phyloP scores from a whole-genome alignment of 2,329 filamentous ascomycete genomes.

The Zopfia rhizophila region DNA sequence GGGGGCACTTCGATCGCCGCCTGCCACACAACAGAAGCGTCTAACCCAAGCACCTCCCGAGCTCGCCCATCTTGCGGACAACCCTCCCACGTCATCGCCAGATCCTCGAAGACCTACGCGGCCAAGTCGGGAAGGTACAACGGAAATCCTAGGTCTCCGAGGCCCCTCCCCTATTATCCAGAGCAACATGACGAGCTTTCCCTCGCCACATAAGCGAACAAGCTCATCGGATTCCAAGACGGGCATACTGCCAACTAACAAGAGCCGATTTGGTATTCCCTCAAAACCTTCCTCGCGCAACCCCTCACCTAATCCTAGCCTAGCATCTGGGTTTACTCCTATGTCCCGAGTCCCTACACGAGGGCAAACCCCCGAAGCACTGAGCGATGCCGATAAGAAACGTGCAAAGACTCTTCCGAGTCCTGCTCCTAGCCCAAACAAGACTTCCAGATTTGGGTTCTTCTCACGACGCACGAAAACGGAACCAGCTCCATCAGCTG shows the following conservation, averaged over 20 bases:
- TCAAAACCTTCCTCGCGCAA: slow-evolving; percentile 49
- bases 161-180: slow-evolving; percentile 65
- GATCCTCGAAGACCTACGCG: slow-evolving; percentile 58
- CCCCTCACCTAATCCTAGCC: slow-evolving; percentile 50
- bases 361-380: slow-evolving; percentile 54
- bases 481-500: slow-evolving; percentile 60
- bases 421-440: slow-evolving; percentile 65
- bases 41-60: slow-evolving; percentile 48
- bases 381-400: slow-evolving; percentile 44
- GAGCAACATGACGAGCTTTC: slow-evolving; percentile 64
- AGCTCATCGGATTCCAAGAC: slow-evolving; percentile 58
- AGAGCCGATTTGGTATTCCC: slow-evolving; percentile 36
- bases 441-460: slow-evolving; percentile 77
- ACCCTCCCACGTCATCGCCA: slow-evolving; percentile 59
- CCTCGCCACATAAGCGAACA: slow-evolving; percentile 62
- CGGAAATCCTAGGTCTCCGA: slow-evolving; percentile 55
- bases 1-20: not conserved
- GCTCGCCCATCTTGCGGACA: slow-evolving; percentile 69
- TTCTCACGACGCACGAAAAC: slow-evolving; percentile 79
- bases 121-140: slow-evolving; percentile 59
- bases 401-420: slow-evolving; percentile 53
- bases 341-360: slow-evolving; percentile 36
- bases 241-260: slow-evolving; percentile 26
- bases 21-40: slow-evolving; percentile 18
- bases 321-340: slow-evolving; percentile 35